Base-by-base conservation (phyloP, 257 asterid species). In the Hygrophila difformis region DNA sequence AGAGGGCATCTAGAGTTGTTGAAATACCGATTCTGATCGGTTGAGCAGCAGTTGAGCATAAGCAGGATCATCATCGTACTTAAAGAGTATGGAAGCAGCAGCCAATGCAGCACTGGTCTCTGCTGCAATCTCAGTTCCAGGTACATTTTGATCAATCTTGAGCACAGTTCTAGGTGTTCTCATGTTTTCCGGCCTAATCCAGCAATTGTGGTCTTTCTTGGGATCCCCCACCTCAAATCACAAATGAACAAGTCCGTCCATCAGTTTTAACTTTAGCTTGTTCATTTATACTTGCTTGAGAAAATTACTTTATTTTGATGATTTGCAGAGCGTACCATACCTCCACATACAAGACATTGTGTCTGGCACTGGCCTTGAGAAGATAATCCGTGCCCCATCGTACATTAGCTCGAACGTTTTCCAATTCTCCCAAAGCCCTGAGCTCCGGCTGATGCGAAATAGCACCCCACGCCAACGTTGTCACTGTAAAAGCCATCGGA, bases 181-280 rank as follows among this genome's bases (percentile, higher is more conserved):
- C 96, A 86, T 79, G 75, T 75, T 71, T 50, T 82, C 94, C 13
- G 96, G 94, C 62, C 80, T 60, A 9, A 55, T 36, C 96, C 96
- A 82, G 43, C 96, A 86, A 24, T 68, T 72, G 17, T 86, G 94
- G 51, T 86, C 96, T 55, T 62, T 53, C 12, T 20, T 57, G 0
- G 96, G 89, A 67, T 86, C 96, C 48, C 96, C 96, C 6, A 86
- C 96, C 96, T 81, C 7, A n/a, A 0, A 52, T 44, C 2, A 64
- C 61, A 49, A 6, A 38, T 26, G 29, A 21, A 38, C 31, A 26
- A 8, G 8, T 26, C 8, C 31, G 33, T 41, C 47, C 58, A n/a
- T 61, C 55, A 53, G 49, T 56, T 22, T 39, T 23, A 21, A 28
- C 17, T 23, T n/a, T n/a, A n/a, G n/a, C n/a, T n/a, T n/a, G n/a